phyloP scores from a whole-genome alignment of 805 yeast species.

The Kuraishia piskuri region DNA sequence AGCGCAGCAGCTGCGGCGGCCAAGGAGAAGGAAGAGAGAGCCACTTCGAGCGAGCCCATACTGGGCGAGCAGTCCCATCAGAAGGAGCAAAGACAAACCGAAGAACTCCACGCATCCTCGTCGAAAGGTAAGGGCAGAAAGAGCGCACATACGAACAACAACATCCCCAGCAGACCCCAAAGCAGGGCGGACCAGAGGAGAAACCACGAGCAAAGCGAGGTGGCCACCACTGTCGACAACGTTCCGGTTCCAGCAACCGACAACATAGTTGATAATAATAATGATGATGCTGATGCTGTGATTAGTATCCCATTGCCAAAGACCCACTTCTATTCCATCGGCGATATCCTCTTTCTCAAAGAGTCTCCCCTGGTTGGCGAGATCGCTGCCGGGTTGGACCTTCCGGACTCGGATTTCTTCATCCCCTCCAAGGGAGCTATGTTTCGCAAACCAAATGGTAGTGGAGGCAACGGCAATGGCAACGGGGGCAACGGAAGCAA shows the following conservation, averaged over 20 bases:
- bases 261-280: too few species aligned
- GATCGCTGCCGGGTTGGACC: conserved; percentile 23
- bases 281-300: neutral
- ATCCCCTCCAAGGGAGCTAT: neutral
- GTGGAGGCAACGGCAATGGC: conserved; percentile 4
- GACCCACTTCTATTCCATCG: conserved; percentile 13
- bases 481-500: conserved; percentile 7
- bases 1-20: conserved; percentile 41
- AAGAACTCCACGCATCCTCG: too few species aligned
- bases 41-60: too few species aligned
- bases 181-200: neutral
- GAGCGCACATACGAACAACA: neutral
- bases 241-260: neutral
- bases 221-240: too few species aligned
- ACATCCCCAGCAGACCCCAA: neutral
- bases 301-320: neutral
- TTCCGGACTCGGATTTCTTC: conserved; percentile 31
- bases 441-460: conserved; percentile 7
- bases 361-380: conserved; percentile 26
- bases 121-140: neutral
- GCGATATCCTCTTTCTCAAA: conserved; percentile 24
- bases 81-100: neutral
- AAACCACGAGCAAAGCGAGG: too few species aligned
- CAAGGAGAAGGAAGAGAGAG: conserved; percentile 18
- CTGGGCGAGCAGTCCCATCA: neutral